phyloP scores from a whole-genome alignment of 768 basidiomycete species.

The Favolaschia claudopus region DNA sequence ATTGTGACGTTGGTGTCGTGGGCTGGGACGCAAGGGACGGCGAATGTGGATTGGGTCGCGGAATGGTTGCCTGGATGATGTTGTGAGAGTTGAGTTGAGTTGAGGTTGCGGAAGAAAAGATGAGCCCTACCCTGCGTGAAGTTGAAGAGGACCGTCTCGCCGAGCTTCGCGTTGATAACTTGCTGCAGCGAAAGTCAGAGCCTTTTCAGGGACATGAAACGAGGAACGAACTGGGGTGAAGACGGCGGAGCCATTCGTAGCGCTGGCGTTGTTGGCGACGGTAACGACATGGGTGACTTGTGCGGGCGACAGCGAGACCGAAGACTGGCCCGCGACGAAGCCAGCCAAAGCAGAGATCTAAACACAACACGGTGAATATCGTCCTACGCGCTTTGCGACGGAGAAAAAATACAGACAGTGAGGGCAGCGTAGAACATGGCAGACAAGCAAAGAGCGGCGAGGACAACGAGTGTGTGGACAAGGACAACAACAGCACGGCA shows the following conservation, averaged over 20 bases:
- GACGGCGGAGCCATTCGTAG: constrained; percentile 18
- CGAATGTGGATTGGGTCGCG: constrained; percentile 65
- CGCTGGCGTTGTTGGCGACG: constrained; percentile 24
- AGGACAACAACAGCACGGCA: background rate
- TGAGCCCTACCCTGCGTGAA: constrained; percentile 43
- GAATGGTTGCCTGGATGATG: constrained; percentile 65
- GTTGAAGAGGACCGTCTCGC: constrained; percentile 64
- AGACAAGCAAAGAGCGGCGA: background rate
- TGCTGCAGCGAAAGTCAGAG: constrained; percentile 25
- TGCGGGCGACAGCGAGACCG: constrained; percentile 3
- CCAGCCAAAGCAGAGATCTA: constrained; percentile 7
- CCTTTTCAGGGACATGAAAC: background rate
- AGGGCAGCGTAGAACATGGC: background rate
- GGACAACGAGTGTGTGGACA: constrained; percentile 7
- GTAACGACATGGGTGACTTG: constrained; percentile 19
- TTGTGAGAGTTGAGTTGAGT: background rate
- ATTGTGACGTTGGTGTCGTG: constrained; percentile 54
- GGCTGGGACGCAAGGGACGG: constrained; percentile 58
- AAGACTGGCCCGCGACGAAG: constrained; percentile 10
- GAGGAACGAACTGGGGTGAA: constrained; percentile 18
- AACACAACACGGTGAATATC: background rate
- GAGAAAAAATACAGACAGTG: too few species aligned
- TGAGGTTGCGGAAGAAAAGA: background rate
- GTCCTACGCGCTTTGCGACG: background rate
- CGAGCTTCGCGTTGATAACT: constrained; percentile 49